A percentile compares a stretch with the other conserved stretches of the same genome.
Evolutionary conservation across 495 filamentous ascomycete genomes (phyloP).

Genomic region (Daldinia decipiens): DNA sequence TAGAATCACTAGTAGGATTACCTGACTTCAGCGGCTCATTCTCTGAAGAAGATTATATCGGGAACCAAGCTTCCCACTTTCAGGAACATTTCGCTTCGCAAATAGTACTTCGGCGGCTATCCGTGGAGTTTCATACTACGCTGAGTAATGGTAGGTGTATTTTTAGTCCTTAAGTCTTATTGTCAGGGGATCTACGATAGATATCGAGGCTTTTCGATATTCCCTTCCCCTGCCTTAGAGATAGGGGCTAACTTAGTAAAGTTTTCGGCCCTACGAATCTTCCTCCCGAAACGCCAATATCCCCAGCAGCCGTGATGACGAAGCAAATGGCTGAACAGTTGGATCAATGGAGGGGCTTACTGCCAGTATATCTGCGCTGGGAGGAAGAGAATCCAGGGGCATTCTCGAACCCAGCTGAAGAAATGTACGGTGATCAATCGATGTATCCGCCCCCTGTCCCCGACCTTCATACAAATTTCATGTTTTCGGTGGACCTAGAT

Average conservation of each 20-base stretch:
- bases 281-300: conserved; percentile 26
- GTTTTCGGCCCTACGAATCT: conserved; percentile 37
- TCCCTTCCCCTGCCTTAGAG: background rate
- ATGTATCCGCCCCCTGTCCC: conserved; percentile 40
- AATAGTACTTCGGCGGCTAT: conserved; percentile 64
- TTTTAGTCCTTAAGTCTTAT: background rate
- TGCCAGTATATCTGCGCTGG: conserved; percentile 65
- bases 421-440: conserved; percentile 43
- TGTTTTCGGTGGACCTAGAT: conserved; percentile 64
- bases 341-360: conserved; percentile 64
- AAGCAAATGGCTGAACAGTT: conserved; percentile 61
- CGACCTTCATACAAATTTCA: conserved; percentile 45
- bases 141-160: conserved; percentile 59
- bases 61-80: conserved; percentile 62
- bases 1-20: conserved; percentile 61
- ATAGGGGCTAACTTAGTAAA: conserved; percentile 24
- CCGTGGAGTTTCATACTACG: conserved; percentile 59
- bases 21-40: conserved; percentile 61
- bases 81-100: conserved; percentile 68
- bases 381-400: conserved; percentile 59
- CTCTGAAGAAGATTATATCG: conserved; percentile 58
- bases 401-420: conserved; percentile 47
- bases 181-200: background rate
- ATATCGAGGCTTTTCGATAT: background rate
- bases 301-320: conserved; percentile 53